These are phyloP conservation scores for Hyphopichia pseudoburtonii DNA, from an alignment of 1,139 yeast genomes.

Conservation along the genomic window DNA sequence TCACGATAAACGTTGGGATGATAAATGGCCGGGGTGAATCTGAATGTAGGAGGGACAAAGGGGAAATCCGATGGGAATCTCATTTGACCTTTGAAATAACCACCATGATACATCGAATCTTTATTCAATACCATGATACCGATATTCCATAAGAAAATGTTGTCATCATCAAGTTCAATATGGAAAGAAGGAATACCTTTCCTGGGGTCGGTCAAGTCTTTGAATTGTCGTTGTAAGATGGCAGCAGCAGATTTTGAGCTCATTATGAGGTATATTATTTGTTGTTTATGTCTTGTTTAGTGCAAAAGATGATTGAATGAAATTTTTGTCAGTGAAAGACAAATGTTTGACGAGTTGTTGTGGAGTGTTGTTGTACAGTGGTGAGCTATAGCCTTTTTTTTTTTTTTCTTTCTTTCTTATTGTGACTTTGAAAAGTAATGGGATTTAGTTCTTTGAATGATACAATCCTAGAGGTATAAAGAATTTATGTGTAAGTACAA, in stretches of 20 bases:
- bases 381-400: too few species aligned
- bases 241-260: slow-evolving; percentile 65
- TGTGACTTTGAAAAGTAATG: too few species aligned
- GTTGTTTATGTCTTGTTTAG: too few species aligned
- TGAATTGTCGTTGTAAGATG: slow-evolving; percentile 86
- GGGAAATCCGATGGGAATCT: slow-evolving; percentile 90
- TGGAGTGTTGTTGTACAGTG: too few species aligned
- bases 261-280: slow-evolving; percentile 25
- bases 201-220: slow-evolving; percentile 90
- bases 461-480: too few species aligned
- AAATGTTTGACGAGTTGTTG: too few species aligned
- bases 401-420: too few species aligned
- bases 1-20: slow-evolving; percentile 95
- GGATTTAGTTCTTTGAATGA: too few species aligned
- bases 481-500: too few species aligned
- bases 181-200: slow-evolving; percentile 91
- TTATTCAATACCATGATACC: slow-evolving; percentile 91
- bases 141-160: slow-evolving; percentile 88
- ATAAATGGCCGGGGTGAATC: slow-evolving; percentile 92
- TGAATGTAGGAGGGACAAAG: slow-evolving; percentile 84
- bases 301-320: too few species aligned
- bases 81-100: slow-evolving; percentile 95
- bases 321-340: too few species aligned
- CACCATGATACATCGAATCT: slow-evolving; percentile 91
- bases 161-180: slow-evolving; percentile 83